Evolutionary conservation across 768 basidiomycete species (phyloP), one percentile per base, ranked within the genome.

Genomic region (Erythrobasidium yunnanense): DNA sequence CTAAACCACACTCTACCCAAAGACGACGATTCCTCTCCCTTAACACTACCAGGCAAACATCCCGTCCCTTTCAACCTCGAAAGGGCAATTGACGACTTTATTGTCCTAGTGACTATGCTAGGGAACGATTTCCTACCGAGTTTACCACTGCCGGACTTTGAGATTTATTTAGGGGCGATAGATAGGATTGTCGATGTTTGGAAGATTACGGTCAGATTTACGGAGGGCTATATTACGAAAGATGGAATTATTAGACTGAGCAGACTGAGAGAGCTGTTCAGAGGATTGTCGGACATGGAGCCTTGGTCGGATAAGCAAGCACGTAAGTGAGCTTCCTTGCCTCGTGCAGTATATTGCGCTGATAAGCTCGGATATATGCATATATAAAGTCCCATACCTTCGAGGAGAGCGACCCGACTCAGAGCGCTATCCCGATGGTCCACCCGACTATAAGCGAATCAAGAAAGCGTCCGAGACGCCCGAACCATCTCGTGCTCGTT

Each of bases 1-100:
- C 60, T 63, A 2, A 51, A 63, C 8, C 6, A 25, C 18, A 32
- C 29, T 6, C 30, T 32, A 4, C 30, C 29, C 4, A 27, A 23
- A 13, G 27, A 25, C 20, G 47, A 25, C 13, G 47, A 51, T 13
- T 17, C 27, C 32, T 23, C 25, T 32, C 27, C 27, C 23, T 7
- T n/a, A n/a, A n/a, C 25, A 5, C 32, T 8, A 51, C 29, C 27
- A 11, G 42, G 32, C 20, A 51, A 51, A n/a, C 2, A 51, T 15
- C 22, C 22, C n/a, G 18, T 25, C 2, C n/a, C n/a, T n/a, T 49
- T 47, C 32, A 51, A 63, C 38, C 47, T 47, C 25, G 60, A 63
- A 18, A 8, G 60, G n/a, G 60, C 42, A 5, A 49, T 63, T 4
- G 60, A 63, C 23, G 60, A 63, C 27, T 63, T 63, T 51, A 63